Base-by-base conservation (phyloP, 495 filamentous ascomycete genomes). In the Glarea lozoyensis region DNA sequence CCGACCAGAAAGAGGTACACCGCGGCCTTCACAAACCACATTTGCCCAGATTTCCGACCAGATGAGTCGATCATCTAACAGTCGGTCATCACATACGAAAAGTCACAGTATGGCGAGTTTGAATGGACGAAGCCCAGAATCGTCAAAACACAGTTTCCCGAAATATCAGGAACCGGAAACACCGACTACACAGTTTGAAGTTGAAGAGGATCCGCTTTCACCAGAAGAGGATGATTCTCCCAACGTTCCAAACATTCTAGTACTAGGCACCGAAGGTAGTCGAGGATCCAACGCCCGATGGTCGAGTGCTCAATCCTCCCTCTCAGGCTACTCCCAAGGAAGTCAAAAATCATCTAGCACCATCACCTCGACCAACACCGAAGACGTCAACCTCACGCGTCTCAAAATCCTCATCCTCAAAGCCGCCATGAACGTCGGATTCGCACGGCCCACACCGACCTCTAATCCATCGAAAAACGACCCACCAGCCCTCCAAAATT, bases 121-220 rank as follows among this genome's bases (percentile, higher is more conserved):
- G 4, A 47, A 46, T n/a, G 49, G 52, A 38, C n/a, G n/a, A n/a
- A 46, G 48, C n/a, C 37, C 48, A 2, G 54, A 57, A 17, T 48
- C 43, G 27, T 34, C 47, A 10, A 42, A 49, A 5, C 49, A 45
- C 37, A 21, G 38, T 10, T 37, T 30, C 6, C 37, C 30, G 4
- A 39, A 23, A 25, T 53, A 50, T 42, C 60, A 71, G 9, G n/a
- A n/a, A n/a, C 88, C 88, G 9, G 88, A 95, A 63, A 95, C 88
- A 0, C 88, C 88, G 0, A 88, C 86, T 1, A 95, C 88, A 9
- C 85, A 94, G 49, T 94, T 95, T 57, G 88, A 95, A 58, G 88
- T 95, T 57, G 88, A 95, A 58, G 88, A 95, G 55, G 82, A 78
- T 0, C 82, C 82, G 3, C 70, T 85, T 11, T 89, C 85, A 6